These are phyloP conservation scores for Tubosaeta sp. DNA, from an alignment of 768 basidiomycete genomes.

Conservation along the genomic window DNA sequence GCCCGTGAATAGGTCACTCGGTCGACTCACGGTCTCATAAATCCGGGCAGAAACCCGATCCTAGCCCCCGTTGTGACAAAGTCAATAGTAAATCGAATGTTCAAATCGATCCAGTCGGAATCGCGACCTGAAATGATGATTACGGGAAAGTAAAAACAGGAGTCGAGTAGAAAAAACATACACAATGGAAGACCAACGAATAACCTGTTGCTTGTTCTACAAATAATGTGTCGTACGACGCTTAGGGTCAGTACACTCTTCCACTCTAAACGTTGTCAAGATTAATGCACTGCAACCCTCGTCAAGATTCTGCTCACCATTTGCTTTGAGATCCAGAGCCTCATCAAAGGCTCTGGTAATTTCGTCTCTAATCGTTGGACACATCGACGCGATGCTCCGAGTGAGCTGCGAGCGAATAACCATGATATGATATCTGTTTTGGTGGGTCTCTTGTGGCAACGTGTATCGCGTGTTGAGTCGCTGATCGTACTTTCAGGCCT, in stretches of 20 bases:
- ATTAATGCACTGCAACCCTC: neutral
- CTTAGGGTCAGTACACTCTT: constrained; percentile 3
- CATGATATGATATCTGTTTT: constrained; percentile 29
- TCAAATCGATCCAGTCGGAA: constrained; percentile 30
- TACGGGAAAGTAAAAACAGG: too few species aligned
- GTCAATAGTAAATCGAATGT: constrained; percentile 26
- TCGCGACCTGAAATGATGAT: constrained; percentile 4
- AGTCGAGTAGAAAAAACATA: constrained; percentile 1
- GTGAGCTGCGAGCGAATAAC: constrained; percentile 31
- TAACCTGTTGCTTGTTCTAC: constrained; percentile 6
- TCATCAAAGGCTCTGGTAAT: constrained; percentile 36
- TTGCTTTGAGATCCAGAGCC: constrained; percentile 21
- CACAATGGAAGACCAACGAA: constrained; percentile 17
- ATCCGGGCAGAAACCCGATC: constrained; percentile 29
- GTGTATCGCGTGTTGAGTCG: neutral
- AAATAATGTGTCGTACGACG: neutral
- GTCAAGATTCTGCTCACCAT: constrained; percentile 9
- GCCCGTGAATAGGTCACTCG: neutral
- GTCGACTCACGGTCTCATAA: constrained; percentile 29
- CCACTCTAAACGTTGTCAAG: constrained; percentile 6
- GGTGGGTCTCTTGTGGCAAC: neutral
- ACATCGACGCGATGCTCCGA: constrained; percentile 35
- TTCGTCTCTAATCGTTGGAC: constrained; percentile 43
- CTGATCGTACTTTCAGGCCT: too few species aligned
- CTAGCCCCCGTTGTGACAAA: constrained; percentile 15